A percentile compares a stretch with the other conserved stretches of the same genome.
phyloP scores from a whole-genome alignment of 2,329 filamentous ascomycete species.

The Paecilomyces sp. region DNA sequence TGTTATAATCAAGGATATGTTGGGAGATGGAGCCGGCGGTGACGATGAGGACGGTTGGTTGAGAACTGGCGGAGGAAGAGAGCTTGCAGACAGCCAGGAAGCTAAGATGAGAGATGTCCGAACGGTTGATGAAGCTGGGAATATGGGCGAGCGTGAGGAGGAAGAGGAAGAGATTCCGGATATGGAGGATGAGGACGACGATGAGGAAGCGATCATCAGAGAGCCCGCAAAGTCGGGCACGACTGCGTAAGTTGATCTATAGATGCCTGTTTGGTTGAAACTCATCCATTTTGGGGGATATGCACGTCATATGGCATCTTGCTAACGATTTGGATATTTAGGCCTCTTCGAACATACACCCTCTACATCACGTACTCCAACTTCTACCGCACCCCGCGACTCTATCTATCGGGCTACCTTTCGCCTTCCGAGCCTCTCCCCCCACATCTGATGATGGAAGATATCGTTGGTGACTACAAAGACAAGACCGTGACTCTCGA shows the following conservation, averaged over 20 bases:
- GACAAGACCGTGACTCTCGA: constrained; percentile 98
- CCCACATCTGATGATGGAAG: constrained; percentile 87
- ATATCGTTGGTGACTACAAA: constrained; percentile 93
- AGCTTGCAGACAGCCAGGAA: constrained; percentile 60
- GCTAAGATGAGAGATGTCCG: constrained; percentile 72
- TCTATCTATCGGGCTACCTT: constrained; percentile 89
- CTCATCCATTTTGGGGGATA: too few relatives aligned
- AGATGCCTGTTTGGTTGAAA: too few relatives aligned
- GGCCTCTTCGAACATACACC: constrained; percentile 84
- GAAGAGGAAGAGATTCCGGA: constrained; percentile 80
- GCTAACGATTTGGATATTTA: constrained; percentile 27
- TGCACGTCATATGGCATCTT: not conserved
- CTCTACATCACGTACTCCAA: constrained; percentile 98
- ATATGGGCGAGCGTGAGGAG: constrained; percentile 66
- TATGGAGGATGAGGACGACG: constrained; percentile 95
- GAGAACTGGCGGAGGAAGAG: constrained; percentile 68
- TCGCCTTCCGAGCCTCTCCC: constrained; percentile 72
- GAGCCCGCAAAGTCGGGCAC: constrained; percentile 52
- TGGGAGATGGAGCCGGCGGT: constrained; percentile 43
- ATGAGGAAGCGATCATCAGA: constrained; percentile 90
- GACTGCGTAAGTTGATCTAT: constrained; percentile 44
- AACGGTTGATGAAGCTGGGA: constrained; percentile 83
- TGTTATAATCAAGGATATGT: constrained; percentile 73
- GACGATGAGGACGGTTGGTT: constrained; percentile 85
- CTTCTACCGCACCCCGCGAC: constrained; percentile 90